Conservation (phyloP, 2,329 filamentous ascomycete genomes). For the Colletotrichum lini region DNA sequence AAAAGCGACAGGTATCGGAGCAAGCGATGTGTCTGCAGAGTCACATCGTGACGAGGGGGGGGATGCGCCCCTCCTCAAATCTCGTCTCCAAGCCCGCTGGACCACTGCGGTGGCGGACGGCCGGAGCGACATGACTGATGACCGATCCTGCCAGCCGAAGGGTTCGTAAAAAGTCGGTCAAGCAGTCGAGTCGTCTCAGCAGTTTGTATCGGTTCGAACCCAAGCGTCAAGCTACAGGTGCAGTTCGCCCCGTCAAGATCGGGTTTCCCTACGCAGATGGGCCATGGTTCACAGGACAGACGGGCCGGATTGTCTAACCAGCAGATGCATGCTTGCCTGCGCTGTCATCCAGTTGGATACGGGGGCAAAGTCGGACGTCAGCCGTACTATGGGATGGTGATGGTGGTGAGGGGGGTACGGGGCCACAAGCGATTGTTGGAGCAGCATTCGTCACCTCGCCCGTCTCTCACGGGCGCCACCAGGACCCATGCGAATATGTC, state of each 20-base stretch:
- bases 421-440: slow-evolving; percentile 12
- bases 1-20: not conserved
- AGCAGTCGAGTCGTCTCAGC: slow-evolving; percentile 6
- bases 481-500: not conserved
- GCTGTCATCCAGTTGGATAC: slow-evolving; percentile 12
- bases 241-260: slow-evolving; percentile 1
- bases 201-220: not conserved
- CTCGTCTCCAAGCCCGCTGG: slow-evolving; percentile 27
- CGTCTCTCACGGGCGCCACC: slow-evolving; percentile 4
- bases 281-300: not conserved
- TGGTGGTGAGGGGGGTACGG: slow-evolving; percentile 6
- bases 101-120: slow-evolving; percentile 5
- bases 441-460: slow-evolving; percentile 28
- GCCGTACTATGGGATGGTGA: not conserved
- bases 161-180: slow-evolving; percentile 37
- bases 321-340: slow-evolving; percentile 6
- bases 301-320: not conserved
- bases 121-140: slow-evolving; percentile 14
- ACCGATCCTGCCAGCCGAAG: not conserved
- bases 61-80: slow-evolving; percentile 29
- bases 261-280: not conserved
- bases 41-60: slow-evolving; percentile 24
- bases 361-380: not conserved
- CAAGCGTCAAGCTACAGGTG: not conserved
- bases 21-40: slow-evolving; percentile 17